Conservation (phyloP, 2,329 filamentous ascomycete species). For the Emericellopsis cladophorae region DNA sequence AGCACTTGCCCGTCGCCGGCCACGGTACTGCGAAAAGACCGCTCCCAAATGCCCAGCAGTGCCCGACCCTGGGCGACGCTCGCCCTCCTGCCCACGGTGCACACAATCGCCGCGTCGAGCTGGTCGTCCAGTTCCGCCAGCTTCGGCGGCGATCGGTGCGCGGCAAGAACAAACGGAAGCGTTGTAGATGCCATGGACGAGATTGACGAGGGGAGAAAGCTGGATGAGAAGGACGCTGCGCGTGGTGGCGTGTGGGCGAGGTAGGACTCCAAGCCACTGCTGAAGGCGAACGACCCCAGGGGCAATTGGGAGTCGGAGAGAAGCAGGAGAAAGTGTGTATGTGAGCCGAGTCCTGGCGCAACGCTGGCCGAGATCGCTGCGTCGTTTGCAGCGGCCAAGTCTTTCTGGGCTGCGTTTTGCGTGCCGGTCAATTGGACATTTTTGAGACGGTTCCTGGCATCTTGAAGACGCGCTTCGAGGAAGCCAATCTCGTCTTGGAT, state of each 20-base stretch:
- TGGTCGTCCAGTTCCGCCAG: slow-evolving; percentile 56
- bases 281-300: slow-evolving; percentile 79
- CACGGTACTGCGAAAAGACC: slow-evolving; percentile 37
- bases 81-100: slow-evolving; percentile 66
- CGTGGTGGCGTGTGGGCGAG: slow-evolving; percentile 43
- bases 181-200: slow-evolving; percentile 59
- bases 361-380: no score
- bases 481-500: slow-evolving; percentile 43
- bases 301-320: slow-evolving; percentile 73
- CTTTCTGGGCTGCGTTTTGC: no score
- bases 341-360: slow-evolving; percentile 4
- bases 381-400: no score
- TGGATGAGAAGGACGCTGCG: slow-evolving; percentile 32
- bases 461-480: slow-evolving; percentile 39
- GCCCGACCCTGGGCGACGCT: slow-evolving; percentile 66
- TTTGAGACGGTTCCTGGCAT: slow-evolving; percentile 30
- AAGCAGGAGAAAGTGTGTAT: slow-evolving; percentile 57
- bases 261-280: slow-evolving; percentile 70
- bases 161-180: slow-evolving; percentile 62
- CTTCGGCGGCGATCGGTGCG: slow-evolving; percentile 38
- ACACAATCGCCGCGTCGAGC: slow-evolving; percentile 64
- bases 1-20: slow-evolving; percentile 15
- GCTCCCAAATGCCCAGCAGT: slow-evolving; percentile 63
- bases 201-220: slow-evolving; percentile 59
- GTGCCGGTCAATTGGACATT: slow-evolving; percentile 6